Base-by-base conservation (phyloP, 768 basidiomycete genomes). In the Omphalotus guepiniiformis region DNA sequence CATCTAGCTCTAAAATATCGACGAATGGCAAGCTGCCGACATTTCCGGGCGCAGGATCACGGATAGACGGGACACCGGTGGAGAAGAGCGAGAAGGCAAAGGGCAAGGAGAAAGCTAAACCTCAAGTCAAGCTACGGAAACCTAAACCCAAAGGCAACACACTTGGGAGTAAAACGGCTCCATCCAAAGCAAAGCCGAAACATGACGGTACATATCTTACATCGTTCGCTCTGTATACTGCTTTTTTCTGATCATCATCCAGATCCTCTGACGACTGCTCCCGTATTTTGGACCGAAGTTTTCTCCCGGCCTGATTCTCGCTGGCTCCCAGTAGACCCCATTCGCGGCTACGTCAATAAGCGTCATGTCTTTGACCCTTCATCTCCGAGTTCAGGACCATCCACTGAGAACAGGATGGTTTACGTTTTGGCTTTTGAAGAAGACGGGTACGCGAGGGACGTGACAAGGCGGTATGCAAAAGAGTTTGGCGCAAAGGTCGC, bases 211-310 rank as follows among this genome's bases (percentile, higher is more conserved):
- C 7, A 23, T 34, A 22, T n/a, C 18, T 28, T 29, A 18, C 6
- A 9, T 11, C 15, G 16, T 41, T 11, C n/a, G 1, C 13, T 11
- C 8, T 40, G 6, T 41, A 12, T 18, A 13, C 19, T 18, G 18
- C 12, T 3, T 40, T 25, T 16, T 23, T 18, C 3, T 9, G 22
- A 22, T 16, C 5, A 15, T 32, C 26, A 67, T 5, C 67, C 73
- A 39, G 78, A 88, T 64, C 85, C 84, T 42, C 69, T 66, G 29
- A 73, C 53, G 43, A 82, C 82, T 8, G 84, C 92, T 3, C 94
- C 95, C 1, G 85, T 93, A 3, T 91, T 93, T 64, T 99, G 96
- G 96, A 90, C 88, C 0, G 96, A 99, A 65, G 90, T 96, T 0
- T 99, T 93, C 67, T 94, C 92, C 6, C 83, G 90, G 18, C 82